Base-by-base conservation (phyloP, 768 basidiomycete genomes). In the Kwoniella pini region DNA sequence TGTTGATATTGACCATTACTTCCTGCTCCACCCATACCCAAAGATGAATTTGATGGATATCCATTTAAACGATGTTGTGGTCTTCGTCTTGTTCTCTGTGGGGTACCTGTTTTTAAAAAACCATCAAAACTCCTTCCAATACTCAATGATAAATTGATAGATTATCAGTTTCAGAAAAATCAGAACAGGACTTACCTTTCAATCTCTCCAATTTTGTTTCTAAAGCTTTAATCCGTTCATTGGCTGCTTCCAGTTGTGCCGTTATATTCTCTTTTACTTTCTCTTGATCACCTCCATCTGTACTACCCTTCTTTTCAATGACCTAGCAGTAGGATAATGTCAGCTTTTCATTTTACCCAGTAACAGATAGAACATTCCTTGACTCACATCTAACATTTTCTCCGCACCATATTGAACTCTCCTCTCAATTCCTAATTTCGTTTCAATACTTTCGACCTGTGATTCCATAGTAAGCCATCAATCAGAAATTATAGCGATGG, bases 401-500 rank as follows among this genome's bases (percentile, higher is more conserved):
- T 94, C 91, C 0, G 93, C 93, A 11, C 93, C 93, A 77, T 92
- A 91, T 75, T 86, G 91, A 63, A 96, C 91, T 55, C 88, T 83
- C 63, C 85, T 85, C 79, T 93, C 88, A 62, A 89, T 82, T 54
- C 85, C 84, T 19, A 94, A 81, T 70, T 86, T 85, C 54, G 82
- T 83, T 50, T 85, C 84, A 19, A 96, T 81, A 4, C 82, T 79
- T 44, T 87, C 86, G 48, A 92, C 79, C 91, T 91, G 46, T n/a
- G 45, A 36, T 36, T 36, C 33, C 33, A 36, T 15, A 15, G 12
- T n/a, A n/a, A n/a, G n/a, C n/a, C n/a, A n/a, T n/a, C n/a, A n/a
- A n/a, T n/a, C n/a, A n/a, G n/a, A n/a, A n/a, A n/a, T n/a, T n/a
- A n/a, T n/a, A n/a, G n/a, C n/a, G n/a, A n/a, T n/a, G n/a, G n/a